A percentile compares a stretch with the other conserved stretches of the same genome.
Conservation (phyloP, 768 basidiomycete genomes). For the Tulasnella sp. region DNA sequence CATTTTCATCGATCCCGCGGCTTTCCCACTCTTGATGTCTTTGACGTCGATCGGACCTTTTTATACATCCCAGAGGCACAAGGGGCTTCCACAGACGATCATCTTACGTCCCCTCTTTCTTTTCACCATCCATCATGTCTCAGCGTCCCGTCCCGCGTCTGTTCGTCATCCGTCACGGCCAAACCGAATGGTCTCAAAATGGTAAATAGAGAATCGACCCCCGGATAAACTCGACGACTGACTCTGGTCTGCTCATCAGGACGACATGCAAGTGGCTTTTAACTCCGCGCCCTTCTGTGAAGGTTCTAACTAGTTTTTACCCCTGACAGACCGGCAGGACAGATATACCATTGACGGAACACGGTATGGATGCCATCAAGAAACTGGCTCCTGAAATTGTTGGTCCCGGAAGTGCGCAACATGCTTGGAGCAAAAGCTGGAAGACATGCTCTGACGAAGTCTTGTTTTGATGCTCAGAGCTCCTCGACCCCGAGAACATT, state of each 20-base stretch:
- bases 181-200: conserved; percentile 91
- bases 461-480: conserved; percentile 37
- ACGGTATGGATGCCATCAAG: conserved; percentile 64
- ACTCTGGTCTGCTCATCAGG: conserved; percentile 21
- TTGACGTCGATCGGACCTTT: not conserved
- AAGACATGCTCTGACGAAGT: not conserved
- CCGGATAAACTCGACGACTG: not conserved
- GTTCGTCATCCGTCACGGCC: conserved; percentile 76
- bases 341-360: conserved; percentile 78
- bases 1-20: not conserved
- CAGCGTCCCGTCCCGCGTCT: conserved; percentile 58
- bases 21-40: not conserved
- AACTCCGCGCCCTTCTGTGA: not conserved
- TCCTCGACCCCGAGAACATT: conserved; percentile 73
- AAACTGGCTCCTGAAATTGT: conserved; percentile 58
- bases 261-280: conserved; percentile 24
- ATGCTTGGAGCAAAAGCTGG: not conserved
- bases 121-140: not conserved
- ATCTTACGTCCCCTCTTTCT: not conserved
- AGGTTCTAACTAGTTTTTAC: not conserved
- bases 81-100: not conserved
- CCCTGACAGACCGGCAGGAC: conserved; percentile 64
- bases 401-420: conserved; percentile 63
- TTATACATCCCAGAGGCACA: not conserved
- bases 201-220: conserved; percentile 37